Evolutionary conservation across 1,284 basidiomycete species (phyloP).

Genomic region (Volvariella volvacea): DNA sequence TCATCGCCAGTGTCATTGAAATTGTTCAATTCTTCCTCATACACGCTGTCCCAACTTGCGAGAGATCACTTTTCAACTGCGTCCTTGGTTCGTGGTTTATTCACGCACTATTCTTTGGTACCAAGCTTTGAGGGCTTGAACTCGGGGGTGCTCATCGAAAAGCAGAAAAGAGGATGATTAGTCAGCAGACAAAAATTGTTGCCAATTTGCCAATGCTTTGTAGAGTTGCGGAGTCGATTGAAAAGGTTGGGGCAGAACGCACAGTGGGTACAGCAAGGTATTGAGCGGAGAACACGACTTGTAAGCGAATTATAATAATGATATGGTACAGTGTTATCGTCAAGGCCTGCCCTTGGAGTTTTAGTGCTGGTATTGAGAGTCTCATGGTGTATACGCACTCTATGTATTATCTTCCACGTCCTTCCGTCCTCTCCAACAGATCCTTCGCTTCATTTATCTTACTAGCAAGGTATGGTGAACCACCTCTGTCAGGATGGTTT

Average conservation of each 20-base stretch:
- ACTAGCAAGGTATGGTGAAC: conserved; percentile 94
- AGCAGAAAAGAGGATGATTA: conserved; percentile 4
- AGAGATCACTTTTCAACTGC: conserved; percentile 1
- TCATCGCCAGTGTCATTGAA: conserved; percentile 83
- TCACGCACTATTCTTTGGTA: conserved; percentile 54
- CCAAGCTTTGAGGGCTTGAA: conserved; percentile 62
- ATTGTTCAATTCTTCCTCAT: conserved; percentile 65
- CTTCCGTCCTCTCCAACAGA: conserved; percentile 66
- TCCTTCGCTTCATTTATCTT: conserved; percentile 96
- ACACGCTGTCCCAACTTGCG: conserved; percentile 70
- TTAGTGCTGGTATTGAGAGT: too few species aligned
- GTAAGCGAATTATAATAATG: conserved; percentile 3
- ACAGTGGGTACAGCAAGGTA: neutral
- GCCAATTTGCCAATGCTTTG: neutral
- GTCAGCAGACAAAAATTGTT: conserved; percentile 7
- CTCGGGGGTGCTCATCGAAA: conserved; percentile 20
- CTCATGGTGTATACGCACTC: too few species aligned
- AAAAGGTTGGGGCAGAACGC: too few species aligned
- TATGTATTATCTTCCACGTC: conserved; percentile 23
- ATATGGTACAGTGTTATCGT: neutral
- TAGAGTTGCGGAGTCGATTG: too few species aligned
- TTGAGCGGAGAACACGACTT: neutral
- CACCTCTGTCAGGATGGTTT: conserved; percentile 95
- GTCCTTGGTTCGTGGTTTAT: neutral
- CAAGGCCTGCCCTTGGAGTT: too few species aligned